Evolutionary conservation across 1,139 yeast genomes (phyloP), one percentile per base, ranked within the genome.

Genomic region (Debaryomyces psychrophilus): DNA sequence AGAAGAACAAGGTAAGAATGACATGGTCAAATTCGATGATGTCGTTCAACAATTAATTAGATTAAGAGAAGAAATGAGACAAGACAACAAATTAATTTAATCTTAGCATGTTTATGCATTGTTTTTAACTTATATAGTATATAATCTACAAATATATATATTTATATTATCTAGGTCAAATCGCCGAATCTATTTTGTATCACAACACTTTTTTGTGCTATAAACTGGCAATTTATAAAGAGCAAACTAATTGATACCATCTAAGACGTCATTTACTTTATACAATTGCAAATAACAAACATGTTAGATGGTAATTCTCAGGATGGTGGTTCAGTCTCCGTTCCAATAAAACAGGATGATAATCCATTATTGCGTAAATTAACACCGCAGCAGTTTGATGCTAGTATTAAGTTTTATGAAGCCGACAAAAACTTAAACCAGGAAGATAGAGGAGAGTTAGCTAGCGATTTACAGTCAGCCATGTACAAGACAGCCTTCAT

Each of bases 1-100:
- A 48, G 76, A 69, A 57, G 92, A 87, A 64, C 96, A 90, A 75
- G 90, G 89, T 68, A 90, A 90, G 85, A 88, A 89, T 58, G 96
- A 85, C 47, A 87, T 90, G 60, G 81, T 88, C 49, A 68, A 80
- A 45, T 79, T 90, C 53, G 89, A 81, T 42, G 78, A 74, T 17
- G 95, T 92, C 50, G 76, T 90, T 49, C 69, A 77, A 50, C 89
- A 87, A 73, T 73, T 90, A 71, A 60, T 69, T 57, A 73, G 63
- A 38, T 81, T 88, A 72, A 83, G 81, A 69, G 82, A 75, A 26
- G 83, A 81, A 50, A 84, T 79, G 79, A 84, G 93, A 77, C 62
- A 62, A 46, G 95, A 87, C 63, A 87, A 87, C 64, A 77, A 71
- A 56, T 72, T 80, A 56, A 61, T 66, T 17, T 70, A 68, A 50